A percentile compares a stretch with the other conserved stretches of the same genome.
These are phyloP conservation scores for Blastobotrys muscicola DNA, from an alignment of 805 yeast species.

Conservation along the genomic window DNA sequence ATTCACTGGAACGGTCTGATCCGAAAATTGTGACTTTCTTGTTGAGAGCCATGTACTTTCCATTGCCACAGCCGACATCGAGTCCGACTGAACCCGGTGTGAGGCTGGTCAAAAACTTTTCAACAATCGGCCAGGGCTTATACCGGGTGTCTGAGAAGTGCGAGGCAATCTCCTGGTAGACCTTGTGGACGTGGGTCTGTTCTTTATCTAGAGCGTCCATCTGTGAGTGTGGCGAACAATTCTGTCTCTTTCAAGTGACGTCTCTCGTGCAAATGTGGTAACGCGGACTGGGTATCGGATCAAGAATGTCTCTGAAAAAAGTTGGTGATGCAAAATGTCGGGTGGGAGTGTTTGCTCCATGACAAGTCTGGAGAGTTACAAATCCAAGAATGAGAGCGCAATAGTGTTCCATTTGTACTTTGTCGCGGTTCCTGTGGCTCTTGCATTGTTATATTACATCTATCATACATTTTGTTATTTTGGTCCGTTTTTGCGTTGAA, in stretches of 20 bases:
- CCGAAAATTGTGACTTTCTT: slow-evolving; percentile 63
- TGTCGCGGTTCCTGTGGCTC: no score
- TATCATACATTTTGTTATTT: no score
- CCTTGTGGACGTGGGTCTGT: slow-evolving; percentile 74
- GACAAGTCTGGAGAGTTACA: no score
- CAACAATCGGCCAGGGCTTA: slow-evolving; percentile 97
- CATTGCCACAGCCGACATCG: slow-evolving; percentile 97
- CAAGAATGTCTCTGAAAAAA: no score
- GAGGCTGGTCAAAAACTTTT: slow-evolving; percentile 46
- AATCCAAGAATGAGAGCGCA: no score
- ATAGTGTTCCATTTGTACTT: no score
- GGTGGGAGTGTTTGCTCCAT: no score
- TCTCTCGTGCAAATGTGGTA: not conserved
- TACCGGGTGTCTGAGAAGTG: slow-evolving; percentile 92
- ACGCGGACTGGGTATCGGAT: not conserved
- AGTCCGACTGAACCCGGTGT: slow-evolving; percentile 58
- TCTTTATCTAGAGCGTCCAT: slow-evolving; percentile 48
- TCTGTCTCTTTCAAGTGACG: not conserved
- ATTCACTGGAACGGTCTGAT: slow-evolving; percentile 31
- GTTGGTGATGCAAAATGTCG: no score
- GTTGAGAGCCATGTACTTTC: slow-evolving; percentile 76
- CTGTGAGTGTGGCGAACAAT: not conserved
- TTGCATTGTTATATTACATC: no score
- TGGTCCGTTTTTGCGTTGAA: no score
- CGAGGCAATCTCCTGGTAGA: slow-evolving; percentile 83